Percentiles rank a stretch among this genome's conserved stretches.
These are phyloP conservation scores for Dendrobium nobile DNA, from an alignment of 106 monocot genomes.

Conservation along the genomic window DNA sequence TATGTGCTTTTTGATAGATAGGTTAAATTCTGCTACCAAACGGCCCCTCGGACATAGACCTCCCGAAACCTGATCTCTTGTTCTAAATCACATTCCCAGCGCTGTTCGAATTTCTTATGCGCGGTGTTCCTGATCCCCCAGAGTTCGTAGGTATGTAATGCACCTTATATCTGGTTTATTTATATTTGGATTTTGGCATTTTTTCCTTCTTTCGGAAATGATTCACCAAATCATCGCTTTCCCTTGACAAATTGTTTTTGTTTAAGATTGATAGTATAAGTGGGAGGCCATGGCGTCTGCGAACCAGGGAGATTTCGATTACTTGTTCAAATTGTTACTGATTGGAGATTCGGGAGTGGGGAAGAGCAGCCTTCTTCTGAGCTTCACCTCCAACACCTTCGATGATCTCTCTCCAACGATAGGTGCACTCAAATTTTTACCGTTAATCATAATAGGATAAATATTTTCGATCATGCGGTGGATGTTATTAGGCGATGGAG, in stretches of 20 bases:
- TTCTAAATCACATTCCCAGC: background rate
- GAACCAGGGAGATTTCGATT: slow-evolving; percentile 77
- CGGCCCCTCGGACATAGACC: no score
- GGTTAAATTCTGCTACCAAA: no score
- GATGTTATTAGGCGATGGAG: background rate
- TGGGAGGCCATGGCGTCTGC: slow-evolving; percentile 10
- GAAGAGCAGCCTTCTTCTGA: slow-evolving; percentile 78
- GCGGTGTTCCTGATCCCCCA: background rate
- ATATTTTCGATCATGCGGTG: no score
- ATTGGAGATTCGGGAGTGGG: slow-evolving; percentile 97
- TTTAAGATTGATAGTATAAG: background rate
- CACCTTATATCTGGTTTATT: background rate
- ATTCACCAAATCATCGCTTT: background rate
- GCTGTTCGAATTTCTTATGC: background rate
- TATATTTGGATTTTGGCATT: background rate
- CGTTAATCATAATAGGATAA: background rate
- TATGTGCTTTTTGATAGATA: no score
- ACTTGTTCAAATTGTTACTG: slow-evolving; percentile 79
- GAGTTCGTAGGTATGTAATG: background rate
- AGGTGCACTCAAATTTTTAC: slow-evolving; percentile 25
- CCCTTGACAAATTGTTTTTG: background rate
- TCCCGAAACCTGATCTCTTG: background rate
- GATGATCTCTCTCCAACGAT: slow-evolving; percentile 95
- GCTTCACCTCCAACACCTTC: slow-evolving; percentile 77
- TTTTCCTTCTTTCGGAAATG: background rate